Evolutionary conservation across 805 yeast species (phyloP).

Genomic region (Monosporozyma solicola): DNA sequence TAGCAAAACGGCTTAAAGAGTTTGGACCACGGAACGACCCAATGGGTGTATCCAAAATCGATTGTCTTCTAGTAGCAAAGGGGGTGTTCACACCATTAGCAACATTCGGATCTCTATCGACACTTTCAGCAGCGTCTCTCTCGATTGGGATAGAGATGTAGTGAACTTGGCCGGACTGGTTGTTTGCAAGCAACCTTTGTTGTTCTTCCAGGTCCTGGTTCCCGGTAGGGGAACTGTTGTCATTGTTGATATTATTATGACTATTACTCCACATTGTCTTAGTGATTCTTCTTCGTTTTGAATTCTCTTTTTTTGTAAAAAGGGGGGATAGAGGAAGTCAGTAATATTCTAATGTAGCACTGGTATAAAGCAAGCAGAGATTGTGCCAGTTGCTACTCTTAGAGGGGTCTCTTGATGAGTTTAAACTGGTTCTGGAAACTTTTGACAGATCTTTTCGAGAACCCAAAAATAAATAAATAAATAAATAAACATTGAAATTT

Average conservation of each 20-base stretch:
- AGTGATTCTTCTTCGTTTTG: background rate
- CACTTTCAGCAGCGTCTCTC: background rate
- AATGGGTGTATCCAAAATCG: constrained; percentile 37
- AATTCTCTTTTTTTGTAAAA: background rate
- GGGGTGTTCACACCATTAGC: background rate
- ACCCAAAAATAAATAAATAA: background rate
- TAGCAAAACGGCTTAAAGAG: constrained; percentile 69
- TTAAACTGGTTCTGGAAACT: background rate
- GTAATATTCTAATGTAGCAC: background rate
- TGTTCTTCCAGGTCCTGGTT: constrained; percentile 6
- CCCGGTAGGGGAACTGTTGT: background rate
- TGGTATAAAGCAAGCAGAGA: background rate
- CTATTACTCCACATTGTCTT: background rate
- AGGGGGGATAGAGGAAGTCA: background rate
- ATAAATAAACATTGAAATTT: background rate
- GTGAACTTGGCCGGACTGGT: background rate
- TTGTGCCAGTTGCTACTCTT: background rate
- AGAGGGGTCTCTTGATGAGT: background rate
- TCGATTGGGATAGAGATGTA: constrained; percentile 1
- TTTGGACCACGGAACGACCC: constrained; percentile 59
- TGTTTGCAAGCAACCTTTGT: background rate
- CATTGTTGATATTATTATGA: background rate
- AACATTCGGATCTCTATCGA: background rate
- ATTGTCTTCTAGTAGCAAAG: constrained; percentile 25
- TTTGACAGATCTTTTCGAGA: background rate